Base-by-base conservation (phyloP, 345 rosid genomes). In the Pelargonium nanum region DNA sequence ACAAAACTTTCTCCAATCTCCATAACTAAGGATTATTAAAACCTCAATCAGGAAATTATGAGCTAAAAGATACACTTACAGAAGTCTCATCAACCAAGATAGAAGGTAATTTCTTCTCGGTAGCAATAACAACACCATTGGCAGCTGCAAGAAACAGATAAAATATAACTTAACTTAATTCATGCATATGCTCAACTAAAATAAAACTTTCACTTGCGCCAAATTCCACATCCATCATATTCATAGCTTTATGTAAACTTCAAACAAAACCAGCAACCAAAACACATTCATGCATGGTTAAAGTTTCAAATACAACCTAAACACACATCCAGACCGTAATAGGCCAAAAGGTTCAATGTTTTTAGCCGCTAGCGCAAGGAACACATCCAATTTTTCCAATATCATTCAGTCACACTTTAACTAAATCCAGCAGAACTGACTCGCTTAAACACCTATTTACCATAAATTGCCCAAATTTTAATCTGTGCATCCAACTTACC, bases 91-190 rank as follows among this genome's bases (percentile, higher is more conserved):
- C 98, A 44, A 92, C 97, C 68, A 92, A 79, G 68, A 89, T 92
- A 21, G 98, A 89, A 16, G 98, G 95, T 40, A 92, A 65, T 60
- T 92, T 92, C 80, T 92, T 89, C 78, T 92, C 98, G 0, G 96
- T 89, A 0, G 98, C 98, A 48, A 92, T 85, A 58, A 92, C 93
- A 69, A 92, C 98, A 21, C 97, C 98, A 66, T 92, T 89, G 22
- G 89, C 82, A 78, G 97, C 97, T 92, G 80, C 60, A 83, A 68
- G 13, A 52, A 60, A 10, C 48, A 40, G 48, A 17, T 40, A 40
- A 7, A 2, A 40, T 40, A 40, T 40, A 40, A 40, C 48, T 40
- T 9, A 40, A 40, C 48, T 40, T 40, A 40, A 40, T 40, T n/a
- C 16, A 10, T 40, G 16, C 2, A 40, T 40, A 40, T 40, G 48